Conservation (phyloP, 1,284 basidiomycete genomes). For the Bjerkandera adusta region DNA sequence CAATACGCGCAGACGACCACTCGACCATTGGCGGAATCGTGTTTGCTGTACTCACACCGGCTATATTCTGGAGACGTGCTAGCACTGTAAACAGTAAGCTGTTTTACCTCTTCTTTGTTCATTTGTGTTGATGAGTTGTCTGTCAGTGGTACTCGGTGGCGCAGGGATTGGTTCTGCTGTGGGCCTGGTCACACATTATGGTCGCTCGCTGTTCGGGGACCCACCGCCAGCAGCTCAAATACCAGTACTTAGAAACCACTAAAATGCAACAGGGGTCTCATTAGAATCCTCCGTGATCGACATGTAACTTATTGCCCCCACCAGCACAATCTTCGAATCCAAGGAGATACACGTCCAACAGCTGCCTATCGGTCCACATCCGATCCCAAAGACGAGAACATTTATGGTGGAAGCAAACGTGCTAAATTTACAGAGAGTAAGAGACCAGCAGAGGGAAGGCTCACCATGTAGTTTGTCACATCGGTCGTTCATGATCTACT, state of each 20-base stretch:
- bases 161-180: constrained; percentile 62
- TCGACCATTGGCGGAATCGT: constrained; percentile 67
- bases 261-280: not conserved
- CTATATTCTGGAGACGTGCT: constrained; percentile 67
- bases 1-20: constrained; percentile 63
- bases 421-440: not conserved
- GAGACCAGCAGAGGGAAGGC: not conserved
- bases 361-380: too few species aligned
- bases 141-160: constrained; percentile 65
- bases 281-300: not conserved
- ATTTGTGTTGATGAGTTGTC: not conserved
- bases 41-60: constrained; percentile 58
- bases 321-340: too few species aligned
- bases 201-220: constrained; percentile 49
- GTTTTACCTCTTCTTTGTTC: not conserved
- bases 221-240: constrained; percentile 37
- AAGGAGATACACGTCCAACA: too few species aligned
- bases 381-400: too few species aligned
- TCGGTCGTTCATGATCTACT: too few species aligned
- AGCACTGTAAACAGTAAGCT: constrained; percentile 42
- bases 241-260: constrained; percentile 18
- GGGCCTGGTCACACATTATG: constrained; percentile 56
- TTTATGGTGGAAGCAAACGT: too few species aligned
- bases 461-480: not conserved
- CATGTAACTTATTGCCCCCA: too few species aligned